Conservation (phyloP, 1,284 basidiomycete genomes). For the Fomitopsis palustris region DNA sequence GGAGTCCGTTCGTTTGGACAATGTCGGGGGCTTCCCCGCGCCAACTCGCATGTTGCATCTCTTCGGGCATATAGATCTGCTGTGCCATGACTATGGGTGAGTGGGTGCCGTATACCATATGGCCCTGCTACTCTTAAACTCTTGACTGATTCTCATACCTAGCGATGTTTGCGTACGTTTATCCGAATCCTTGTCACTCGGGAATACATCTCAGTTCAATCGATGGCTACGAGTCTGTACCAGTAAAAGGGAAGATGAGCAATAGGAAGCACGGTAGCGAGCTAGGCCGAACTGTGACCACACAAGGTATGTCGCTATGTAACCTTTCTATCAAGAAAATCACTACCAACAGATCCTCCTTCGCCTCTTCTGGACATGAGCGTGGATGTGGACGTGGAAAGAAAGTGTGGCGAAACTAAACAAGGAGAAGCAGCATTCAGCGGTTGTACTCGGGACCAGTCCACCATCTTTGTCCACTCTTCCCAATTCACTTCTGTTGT, state of each 20-base stretch:
- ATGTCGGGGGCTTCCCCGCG: neutral
- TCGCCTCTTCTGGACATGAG: neutral
- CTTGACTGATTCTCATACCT: too few relatives aligned
- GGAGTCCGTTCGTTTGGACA: neutral
- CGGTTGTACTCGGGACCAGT: neutral
- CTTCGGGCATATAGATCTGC: neutral
- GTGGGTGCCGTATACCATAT: neutral
- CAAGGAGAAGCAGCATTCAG: neutral
- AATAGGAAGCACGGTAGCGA: too few relatives aligned
- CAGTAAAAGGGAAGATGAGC: too few relatives aligned
- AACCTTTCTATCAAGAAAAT: neutral
- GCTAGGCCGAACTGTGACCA: too few relatives aligned
- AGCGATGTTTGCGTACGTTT: too few relatives aligned
- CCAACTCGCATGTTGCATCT: neutral
- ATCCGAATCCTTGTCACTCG: too few relatives aligned
- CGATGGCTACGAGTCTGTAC: too few relatives aligned
- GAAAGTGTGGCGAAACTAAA: neutral
- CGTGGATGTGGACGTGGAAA: neutral
- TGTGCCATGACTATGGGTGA: neutral
- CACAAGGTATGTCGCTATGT: too few relatives aligned
- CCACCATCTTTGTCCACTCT: neutral
- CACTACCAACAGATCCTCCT: neutral
- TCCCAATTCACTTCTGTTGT: neutral
- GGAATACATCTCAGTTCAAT: too few relatives aligned
- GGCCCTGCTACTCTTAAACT: too few relatives aligned